phyloP scores from a whole-genome alignment of 164 flowering plant species.

The Aristolochia californica region DNA sequence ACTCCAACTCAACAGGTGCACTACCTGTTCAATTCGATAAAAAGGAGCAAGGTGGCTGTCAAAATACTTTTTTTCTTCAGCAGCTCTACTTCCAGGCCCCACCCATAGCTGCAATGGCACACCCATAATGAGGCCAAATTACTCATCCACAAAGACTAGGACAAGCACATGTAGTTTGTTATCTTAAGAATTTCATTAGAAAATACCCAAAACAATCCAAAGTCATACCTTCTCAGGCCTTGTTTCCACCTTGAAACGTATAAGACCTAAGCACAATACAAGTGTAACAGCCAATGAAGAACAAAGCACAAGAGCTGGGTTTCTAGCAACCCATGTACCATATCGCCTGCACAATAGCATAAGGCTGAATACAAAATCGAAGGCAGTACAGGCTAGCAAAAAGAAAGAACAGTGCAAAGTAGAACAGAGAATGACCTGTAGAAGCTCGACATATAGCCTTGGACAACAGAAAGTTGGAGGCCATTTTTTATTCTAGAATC shows the following conservation, averaged over 20 bases:
- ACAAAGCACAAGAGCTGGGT: slow-evolving; percentile 65
- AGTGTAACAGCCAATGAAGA: slow-evolving; percentile 65
- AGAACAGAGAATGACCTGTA: slow-evolving; percentile 45
- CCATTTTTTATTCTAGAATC: slow-evolving; percentile 35
- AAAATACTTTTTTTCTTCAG: slow-evolving; percentile 79
- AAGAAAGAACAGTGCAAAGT: neutral
- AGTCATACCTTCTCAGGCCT: slow-evolving; percentile 83
- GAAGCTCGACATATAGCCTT: slow-evolving; percentile 75
- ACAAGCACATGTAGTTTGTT: too few relatives aligned
- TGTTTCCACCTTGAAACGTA: slow-evolving; percentile 90
- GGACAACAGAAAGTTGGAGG: slow-evolving; percentile 62
- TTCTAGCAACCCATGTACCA: slow-evolving; percentile 86
- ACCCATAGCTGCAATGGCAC: slow-evolving; percentile 80
- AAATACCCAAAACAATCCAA: neutral
- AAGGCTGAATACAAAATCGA: slow-evolving; percentile 2
- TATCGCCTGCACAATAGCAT: slow-evolving; percentile 58
- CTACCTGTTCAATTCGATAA: slow-evolving; percentile 96
- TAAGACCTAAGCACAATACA: slow-evolving; percentile 75
- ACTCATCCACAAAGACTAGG: too few relatives aligned
- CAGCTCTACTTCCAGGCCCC: slow-evolving; percentile 92
- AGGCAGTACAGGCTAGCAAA: neutral
- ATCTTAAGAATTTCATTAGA: neutral
- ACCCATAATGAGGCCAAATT: neutral
- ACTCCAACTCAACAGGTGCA: neutral
- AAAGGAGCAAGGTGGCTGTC: slow-evolving; percentile 96